Conservation (phyloP, 306 rosid species). For the Elaeagnus macrophylla region DNA sequence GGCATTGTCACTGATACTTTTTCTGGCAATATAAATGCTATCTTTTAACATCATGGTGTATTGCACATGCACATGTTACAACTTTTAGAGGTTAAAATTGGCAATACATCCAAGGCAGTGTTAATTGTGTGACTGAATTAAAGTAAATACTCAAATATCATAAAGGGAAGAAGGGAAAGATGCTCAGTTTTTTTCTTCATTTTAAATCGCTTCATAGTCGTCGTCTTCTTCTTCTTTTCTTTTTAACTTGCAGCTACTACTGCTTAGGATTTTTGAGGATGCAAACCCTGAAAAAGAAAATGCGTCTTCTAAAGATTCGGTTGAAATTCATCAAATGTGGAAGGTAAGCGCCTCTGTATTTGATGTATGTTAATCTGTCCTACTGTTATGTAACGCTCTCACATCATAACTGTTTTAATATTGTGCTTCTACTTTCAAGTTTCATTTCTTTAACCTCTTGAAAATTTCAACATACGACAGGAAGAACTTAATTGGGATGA, state of each 20-base stretch:
- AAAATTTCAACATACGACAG: slow-evolving; percentile 32
- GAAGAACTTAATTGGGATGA: slow-evolving; percentile 86
- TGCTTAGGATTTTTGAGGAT: slow-evolving; percentile 41
- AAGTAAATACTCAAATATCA: no score
- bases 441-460: slow-evolving; percentile 1
- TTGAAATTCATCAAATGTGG: slow-evolving; percentile 32
- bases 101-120: no score
- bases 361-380: no score
- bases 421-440: not conserved
- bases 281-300: slow-evolving; percentile 17
- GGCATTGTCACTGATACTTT: no score
- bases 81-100: no score
- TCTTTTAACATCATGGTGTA: no score
- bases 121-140: no score
- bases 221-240: slow-evolving; percentile 7
- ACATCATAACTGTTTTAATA: not conserved
- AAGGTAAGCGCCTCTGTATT: slow-evolving; percentile 38
- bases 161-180: not conserved
- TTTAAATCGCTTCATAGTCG: slow-evolving; percentile 1
- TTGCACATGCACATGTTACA: no score
- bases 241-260: slow-evolving; percentile 59
- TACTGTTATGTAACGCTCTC: not conserved
- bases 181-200: not conserved
- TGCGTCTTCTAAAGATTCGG: slow-evolving; percentile 18
- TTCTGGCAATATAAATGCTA: no score